phyloP scores from a whole-genome alignment of 495 filamentous ascomycete genomes.

The Aspergillus nidulans region DNA sequence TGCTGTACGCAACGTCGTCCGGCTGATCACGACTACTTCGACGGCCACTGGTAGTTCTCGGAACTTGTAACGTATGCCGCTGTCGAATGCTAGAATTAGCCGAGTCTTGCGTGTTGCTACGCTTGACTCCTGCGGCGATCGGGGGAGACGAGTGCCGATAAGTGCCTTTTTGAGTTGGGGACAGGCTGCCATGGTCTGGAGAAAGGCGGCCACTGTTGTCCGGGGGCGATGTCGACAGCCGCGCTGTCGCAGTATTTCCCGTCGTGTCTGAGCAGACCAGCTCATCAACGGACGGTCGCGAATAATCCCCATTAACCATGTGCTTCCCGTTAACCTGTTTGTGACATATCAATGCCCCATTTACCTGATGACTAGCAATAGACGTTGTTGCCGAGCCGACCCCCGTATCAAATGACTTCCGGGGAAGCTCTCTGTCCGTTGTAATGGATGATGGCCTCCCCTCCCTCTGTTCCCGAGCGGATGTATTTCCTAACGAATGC shows the following conservation, averaged over 20 bases:
- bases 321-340: slow-evolving; percentile 31
- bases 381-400: slow-evolving; percentile 29
- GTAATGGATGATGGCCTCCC: slow-evolving; percentile 35
- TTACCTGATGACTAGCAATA: slow-evolving; percentile 28
- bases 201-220: slow-evolving; percentile 36
- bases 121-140: slow-evolving; percentile 44
- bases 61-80: slow-evolving; percentile 88
- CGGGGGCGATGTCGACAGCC: slow-evolving; percentile 32
- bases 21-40: slow-evolving; percentile 53
- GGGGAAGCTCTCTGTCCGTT: slow-evolving; percentile 25
- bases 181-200: slow-evolving; percentile 37
- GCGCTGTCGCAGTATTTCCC: slow-evolving; percentile 25
- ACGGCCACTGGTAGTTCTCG: slow-evolving; percentile 46
- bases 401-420: slow-evolving; percentile 31
- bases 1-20: slow-evolving; percentile 63
- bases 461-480: slow-evolving; percentile 36
- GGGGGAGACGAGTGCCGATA: slow-evolving; percentile 78
- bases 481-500: slow-evolving; percentile 46
- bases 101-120: slow-evolving; percentile 26
- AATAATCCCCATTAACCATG: slow-evolving; percentile 38
- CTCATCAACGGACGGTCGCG: slow-evolving; percentile 34
- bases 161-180: slow-evolving; percentile 37
- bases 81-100: slow-evolving; percentile 59
- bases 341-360: slow-evolving; percentile 26
- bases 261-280: slow-evolving; percentile 25